Evolutionary conservation across 1,284 basidiomycete species (phyloP), one percentile per base, ranked within the genome.

Genomic region (Xerocomus tenax): DNA sequence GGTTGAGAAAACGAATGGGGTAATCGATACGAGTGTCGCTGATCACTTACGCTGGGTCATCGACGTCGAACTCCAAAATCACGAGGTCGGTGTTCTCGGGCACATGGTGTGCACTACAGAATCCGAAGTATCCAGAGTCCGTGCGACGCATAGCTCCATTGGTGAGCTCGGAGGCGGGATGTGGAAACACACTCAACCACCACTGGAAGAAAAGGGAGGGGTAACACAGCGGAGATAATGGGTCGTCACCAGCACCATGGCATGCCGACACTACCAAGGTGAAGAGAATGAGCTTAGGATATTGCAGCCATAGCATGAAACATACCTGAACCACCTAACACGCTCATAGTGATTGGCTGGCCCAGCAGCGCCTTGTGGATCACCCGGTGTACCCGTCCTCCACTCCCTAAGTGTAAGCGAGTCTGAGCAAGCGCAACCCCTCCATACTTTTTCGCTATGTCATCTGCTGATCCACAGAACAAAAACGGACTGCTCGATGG

Each of bases 121-220:
- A 96, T 4, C 85, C 87, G 71, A 91, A 97, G 72, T 97, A 97
- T 3, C 83, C 84, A 4, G 91, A 92, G 67, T 87, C 87, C 32
- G 91, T 91, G 44, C 82, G 79, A 21, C 90, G 79, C 73, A 92
- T 85, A 2, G 93, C 94, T 28, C 93, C 94, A 66, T 96, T 96
- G 13, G 94, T 97, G 56, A 97, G 78, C 67, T 96, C 92, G 8
- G 91, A 91, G 2, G 87, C 88, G 0, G 92, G 92, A 68, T 97
- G 89, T 1, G 93, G 93, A 71, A 97, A 97, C 15, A 96, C 79
- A 46, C 76, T 78, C 69, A 94, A 91, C 87, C 92, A 94, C 93
- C 94, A 97, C 52, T 84, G 75, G 73, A 96, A 96, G 71, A 97
- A 88, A 36, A 80, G 79, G 34, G 88, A 82, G 1, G 93, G 92